Percentiles rank a stretch among this genome's conserved stretches.
phyloP scores from a whole-genome alignment of 2,329 filamentous ascomycete species.

The Talaromyces funiculosus region DNA sequence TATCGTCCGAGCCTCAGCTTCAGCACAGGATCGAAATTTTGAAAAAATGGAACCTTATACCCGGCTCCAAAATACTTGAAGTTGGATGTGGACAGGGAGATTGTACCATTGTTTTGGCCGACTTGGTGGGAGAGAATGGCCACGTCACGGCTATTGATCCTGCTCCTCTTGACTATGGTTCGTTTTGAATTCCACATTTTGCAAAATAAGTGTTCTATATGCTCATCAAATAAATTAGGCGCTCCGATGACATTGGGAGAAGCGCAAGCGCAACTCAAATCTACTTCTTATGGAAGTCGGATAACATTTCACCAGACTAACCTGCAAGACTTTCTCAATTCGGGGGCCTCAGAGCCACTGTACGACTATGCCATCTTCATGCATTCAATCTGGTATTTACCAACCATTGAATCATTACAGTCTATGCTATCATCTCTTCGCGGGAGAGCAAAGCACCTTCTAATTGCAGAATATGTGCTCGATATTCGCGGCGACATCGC shows the following conservation, averaged over 20 bases:
- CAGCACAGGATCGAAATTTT: slow-evolving; percentile 12
- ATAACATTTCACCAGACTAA: neutral
- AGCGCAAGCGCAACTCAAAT: slow-evolving; percentile 1
- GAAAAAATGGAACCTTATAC: slow-evolving; percentile 19
- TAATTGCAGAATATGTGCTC: neutral
- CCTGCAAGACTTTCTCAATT: neutral
- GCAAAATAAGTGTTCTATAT: neutral
- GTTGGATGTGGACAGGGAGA: slow-evolving; percentile 58
- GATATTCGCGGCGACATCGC: neutral
- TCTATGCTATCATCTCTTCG: neutral
- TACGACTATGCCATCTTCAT: slow-evolving; percentile 1
- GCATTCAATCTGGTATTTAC: slow-evolving; percentile 1
- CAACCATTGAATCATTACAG: neutral
- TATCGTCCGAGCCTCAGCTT: slow-evolving; percentile 8
- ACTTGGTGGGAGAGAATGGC: slow-evolving; percentile 41
- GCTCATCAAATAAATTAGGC: neutral
- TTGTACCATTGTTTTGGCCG: slow-evolving; percentile 50
- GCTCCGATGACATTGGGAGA: slow-evolving; percentile 6
- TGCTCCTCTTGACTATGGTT: slow-evolving; percentile 45
- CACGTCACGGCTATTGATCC: slow-evolving; percentile 51
- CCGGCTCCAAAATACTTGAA: slow-evolving; percentile 47
- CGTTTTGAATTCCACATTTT: neutral
- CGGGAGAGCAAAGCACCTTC: neutral
- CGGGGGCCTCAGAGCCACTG: neutral
- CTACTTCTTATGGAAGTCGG: neutral